Base-by-base conservation (phyloP, 2,329 filamentous ascomycete genomes). In the Tolypocladium nubicola region DNA sequence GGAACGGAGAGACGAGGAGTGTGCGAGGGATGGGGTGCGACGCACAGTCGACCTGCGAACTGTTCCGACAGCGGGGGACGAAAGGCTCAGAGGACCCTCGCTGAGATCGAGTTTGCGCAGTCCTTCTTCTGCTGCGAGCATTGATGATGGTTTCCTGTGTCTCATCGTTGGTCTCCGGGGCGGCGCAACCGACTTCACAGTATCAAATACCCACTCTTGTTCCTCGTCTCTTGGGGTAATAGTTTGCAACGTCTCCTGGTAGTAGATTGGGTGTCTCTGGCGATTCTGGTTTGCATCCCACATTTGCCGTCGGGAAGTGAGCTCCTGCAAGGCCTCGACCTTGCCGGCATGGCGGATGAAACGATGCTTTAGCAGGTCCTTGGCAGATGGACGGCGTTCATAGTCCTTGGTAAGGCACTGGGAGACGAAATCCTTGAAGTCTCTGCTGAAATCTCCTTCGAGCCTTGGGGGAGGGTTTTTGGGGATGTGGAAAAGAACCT, bases 171-270 rank as follows among this genome's bases (percentile, higher is more conserved):
- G 72, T 43, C 80, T 83, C 64, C 82, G 82, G 4, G 83, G 78
- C 4, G 68, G 70, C 1, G 65, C 79, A 38, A 86, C 77, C 0
- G 88, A 90, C 71, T 89, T 94, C 67, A 97, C 85, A 0, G 93
- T 97, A 67, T 97, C 93, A 68, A 97, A 97, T 2, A 96, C 87
- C 93, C 93, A 97, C 62, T 89, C 92, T 61, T 96, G 90, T 19
- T 89, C 79, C 6, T 91, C 86, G 41, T 83, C 78, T 62, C 78
- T 84, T 2, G 83, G 79, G 2, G 82, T 79, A 56, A 95, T 81
- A 10, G 83, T 86, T 64, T 87, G 83, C 53, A 97, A 78, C 3
- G 93, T 96, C 74, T 97, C 93, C 65, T 96, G 92, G 72, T 97
- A 97, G 72, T 93, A 96, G 65, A 89, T 88, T 1, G 87, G 82